Conservation (phyloP, 257 asterid genomes). For the Solanum habrochaites region DNA sequence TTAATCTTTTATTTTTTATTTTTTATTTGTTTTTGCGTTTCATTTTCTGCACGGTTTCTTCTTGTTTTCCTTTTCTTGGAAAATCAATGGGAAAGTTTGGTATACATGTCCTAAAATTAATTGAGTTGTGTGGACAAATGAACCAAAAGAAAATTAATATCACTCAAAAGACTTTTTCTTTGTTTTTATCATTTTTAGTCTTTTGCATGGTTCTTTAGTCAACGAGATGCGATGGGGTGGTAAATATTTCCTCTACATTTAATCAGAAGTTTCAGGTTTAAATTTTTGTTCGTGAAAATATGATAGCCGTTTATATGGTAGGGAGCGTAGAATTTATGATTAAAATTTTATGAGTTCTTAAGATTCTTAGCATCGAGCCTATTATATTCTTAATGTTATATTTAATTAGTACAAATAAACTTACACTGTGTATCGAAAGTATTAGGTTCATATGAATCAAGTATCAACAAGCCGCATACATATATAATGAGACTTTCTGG, state of each 20-base stretch:
- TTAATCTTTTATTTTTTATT: too few species aligned
- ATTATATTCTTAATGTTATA: background rate
- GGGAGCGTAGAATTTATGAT: rapidly evolving
- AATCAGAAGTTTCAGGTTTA: background rate
- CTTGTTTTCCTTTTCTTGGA: background rate
- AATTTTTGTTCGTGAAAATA: rapidly evolving
- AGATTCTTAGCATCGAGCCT: background rate
- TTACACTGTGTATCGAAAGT: background rate
- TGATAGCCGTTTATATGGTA: too few species aligned
- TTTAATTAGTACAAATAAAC: too few species aligned
- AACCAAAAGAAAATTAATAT: background rate
- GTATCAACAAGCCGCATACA: background rate
- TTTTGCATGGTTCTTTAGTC: background rate
- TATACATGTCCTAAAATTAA: background rate
- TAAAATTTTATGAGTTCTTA: too few species aligned
- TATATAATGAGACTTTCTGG: background rate
- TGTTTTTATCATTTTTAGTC: background rate
- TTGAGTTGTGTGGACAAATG: background rate
- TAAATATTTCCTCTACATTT: background rate
- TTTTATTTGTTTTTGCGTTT: too few species aligned
- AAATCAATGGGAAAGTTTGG: background rate
- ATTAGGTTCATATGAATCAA: background rate
- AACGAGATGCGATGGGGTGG: too few species aligned
- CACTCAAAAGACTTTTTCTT: background rate
- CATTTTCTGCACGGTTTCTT: background rate